A percentile compares a stretch with the other conserved stretches of the same genome.
Conservation (phyloP, 768 basidiomycete genomes). For the Obba rivulosa region DNA sequence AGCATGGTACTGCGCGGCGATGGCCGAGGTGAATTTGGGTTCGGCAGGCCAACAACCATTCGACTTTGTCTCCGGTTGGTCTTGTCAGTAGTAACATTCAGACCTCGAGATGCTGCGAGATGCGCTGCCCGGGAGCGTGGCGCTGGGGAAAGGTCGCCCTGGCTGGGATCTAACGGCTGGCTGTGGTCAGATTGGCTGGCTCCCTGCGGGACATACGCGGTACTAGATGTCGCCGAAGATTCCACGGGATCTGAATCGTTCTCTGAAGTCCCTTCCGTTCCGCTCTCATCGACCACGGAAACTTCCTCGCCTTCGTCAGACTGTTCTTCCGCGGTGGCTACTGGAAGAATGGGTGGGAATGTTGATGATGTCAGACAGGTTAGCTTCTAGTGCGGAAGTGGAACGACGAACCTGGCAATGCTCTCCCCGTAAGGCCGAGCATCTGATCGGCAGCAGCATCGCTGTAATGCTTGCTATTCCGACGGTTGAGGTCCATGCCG, state of each 20-base stretch:
- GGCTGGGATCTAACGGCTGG: constrained; percentile 19
- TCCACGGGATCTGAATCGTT: constrained; percentile 18
- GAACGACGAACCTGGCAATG: constrained; percentile 50
- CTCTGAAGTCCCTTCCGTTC: constrained; percentile 44
- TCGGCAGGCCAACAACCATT: constrained; percentile 53
- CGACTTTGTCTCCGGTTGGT: constrained; percentile 56
- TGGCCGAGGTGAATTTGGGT: constrained; percentile 26
- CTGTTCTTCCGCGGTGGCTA: constrained; percentile 49
- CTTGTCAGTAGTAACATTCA: constrained; percentile 58
- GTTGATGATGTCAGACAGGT: constrained; percentile 15
- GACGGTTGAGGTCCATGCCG: constrained; percentile 42
- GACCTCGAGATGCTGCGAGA: constrained; percentile 63
- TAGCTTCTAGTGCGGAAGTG: neutral
- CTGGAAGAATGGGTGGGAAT: constrained; percentile 1
- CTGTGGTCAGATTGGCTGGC: constrained; percentile 4
- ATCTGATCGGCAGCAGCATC: constrained; percentile 79
- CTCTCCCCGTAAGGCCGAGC: constrained; percentile 71
- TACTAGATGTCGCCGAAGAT: constrained; percentile 20
- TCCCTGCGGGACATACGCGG: constrained; percentile 9
- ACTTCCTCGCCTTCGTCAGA: constrained; percentile 68
- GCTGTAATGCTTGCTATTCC: constrained; percentile 82
- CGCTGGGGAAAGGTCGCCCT: constrained; percentile 23
- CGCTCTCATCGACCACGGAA: constrained; percentile 69
- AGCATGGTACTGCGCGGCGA: constrained; percentile 9
- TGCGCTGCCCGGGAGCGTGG: constrained; percentile 47